phyloP scores from a whole-genome alignment of 192 early-diverging fungal species.

The Coemansia sp. region DNA sequence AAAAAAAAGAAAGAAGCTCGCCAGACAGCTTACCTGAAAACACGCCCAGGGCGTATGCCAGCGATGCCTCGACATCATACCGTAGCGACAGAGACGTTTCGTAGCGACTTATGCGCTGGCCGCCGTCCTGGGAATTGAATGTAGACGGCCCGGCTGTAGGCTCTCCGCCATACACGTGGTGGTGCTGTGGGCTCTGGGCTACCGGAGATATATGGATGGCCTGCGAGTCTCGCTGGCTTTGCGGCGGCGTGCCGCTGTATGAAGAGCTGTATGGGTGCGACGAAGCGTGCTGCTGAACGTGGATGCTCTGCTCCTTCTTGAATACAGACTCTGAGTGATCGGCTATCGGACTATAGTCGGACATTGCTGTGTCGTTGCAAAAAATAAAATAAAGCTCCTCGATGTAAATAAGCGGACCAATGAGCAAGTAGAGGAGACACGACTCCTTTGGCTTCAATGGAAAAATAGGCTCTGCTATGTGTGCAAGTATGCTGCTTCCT shows the following conservation, averaged over 20 bases:
- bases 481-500: too few relatives aligned
- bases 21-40: slow-evolving; percentile 53
- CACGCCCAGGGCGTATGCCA: slow-evolving; percentile 63
- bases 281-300: slow-evolving; percentile 19
- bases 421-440: too few relatives aligned
- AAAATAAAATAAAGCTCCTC: too few relatives aligned
- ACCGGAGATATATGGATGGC: slow-evolving; percentile 23
- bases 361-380: slow-evolving; percentile 25
- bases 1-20: not conserved
- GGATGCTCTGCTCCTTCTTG: slow-evolving; percentile 16
- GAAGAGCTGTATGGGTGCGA: slow-evolving; percentile 42
- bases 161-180: slow-evolving; percentile 20
- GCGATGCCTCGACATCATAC: slow-evolving; percentile 71
- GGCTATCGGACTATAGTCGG: slow-evolving; percentile 42
- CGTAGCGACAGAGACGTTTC: slow-evolving; percentile 68
- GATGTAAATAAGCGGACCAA: not conserved
- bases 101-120: slow-evolving; percentile 74
- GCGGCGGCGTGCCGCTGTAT: slow-evolving; percentile 9
- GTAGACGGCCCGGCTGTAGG: slow-evolving; percentile 49
- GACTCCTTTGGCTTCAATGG: too few relatives aligned
- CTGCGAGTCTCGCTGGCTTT: slow-evolving; percentile 20
- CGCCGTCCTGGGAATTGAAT: slow-evolving; percentile 48
- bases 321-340: slow-evolving; percentile 18
- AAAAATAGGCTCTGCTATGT: not conserved
- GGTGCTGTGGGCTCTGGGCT: not conserved